Evolutionary conservation across 1,284 basidiomycete species (phyloP), one percentile per base, ranked within the genome.

Genomic region (Sporisorium exsertum): DNA sequence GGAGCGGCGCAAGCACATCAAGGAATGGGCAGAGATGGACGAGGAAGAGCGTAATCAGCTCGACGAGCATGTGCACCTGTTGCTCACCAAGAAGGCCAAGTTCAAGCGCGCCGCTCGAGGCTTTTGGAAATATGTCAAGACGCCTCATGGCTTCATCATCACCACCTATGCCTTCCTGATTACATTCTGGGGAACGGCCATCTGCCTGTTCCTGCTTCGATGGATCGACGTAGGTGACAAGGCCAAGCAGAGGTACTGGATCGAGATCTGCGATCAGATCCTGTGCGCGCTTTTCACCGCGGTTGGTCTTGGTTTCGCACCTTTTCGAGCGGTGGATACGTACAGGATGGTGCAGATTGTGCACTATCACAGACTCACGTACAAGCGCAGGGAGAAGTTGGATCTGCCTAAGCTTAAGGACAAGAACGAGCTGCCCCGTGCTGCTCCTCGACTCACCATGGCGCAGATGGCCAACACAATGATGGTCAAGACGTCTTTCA

Each of bases 1-100:
- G 26, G 80, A 82, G 37, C 66, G 66, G 5, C 63, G 72, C 27
- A 72, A 69, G 33, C 83, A 84, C 56, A 83, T 83, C 53, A 56
- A 60, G 13, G 62, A 75, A 15, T 84, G 81, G 80, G 66, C 65
- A 4, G 67, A 77, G 10, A 81, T 84, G 81, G 83, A 84, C 68
- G 77, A 78, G 27, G 79, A 82, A 15, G 82, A 84, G 51, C 76
- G 83, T 32, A 71, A 78, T 40, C 77, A 83, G 53, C 87, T 94
- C 24, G 92, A 94, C 83, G 87, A 89, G 40, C 93, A 95, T 87
- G 92, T 96, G 24, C 90, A 92, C 60, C 90, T 93, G 74, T 89
- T 94, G 3, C 88, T 96, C 16, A 88, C 88, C 26, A 90, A 90
- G 69, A 89, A 89, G 35, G 90, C 90, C 32, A 91, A 89, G 64